Conservation (phyloP, 352 stramenopile genomes). For the Globisporangium paroecandrum region DNA sequence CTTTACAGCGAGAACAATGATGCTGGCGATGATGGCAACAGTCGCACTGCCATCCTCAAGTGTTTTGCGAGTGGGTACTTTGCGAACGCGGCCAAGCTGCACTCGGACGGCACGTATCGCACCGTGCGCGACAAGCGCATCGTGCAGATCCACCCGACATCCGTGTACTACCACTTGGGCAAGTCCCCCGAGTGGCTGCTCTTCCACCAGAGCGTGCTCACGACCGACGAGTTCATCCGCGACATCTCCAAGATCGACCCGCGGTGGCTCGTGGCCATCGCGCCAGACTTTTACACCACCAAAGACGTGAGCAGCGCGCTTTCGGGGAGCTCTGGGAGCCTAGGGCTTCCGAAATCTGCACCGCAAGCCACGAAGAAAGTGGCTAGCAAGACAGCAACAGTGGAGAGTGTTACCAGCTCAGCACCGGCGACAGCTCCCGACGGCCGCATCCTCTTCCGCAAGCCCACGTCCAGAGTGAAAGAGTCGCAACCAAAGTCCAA, state of each 20-base stretch:
- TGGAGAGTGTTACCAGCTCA: slow-evolving; percentile 6
- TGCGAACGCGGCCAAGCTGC: slow-evolving; percentile 95
- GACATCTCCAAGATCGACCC: slow-evolving; percentile 71
- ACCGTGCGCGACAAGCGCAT: slow-evolving; percentile 66
- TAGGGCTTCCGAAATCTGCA: slow-evolving; percentile 56
- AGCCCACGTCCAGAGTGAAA: slow-evolving; percentile 35
- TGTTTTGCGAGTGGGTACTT: slow-evolving; percentile 86
- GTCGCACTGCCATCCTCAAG: slow-evolving; percentile 40
- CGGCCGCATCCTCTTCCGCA: slow-evolving; percentile 73
- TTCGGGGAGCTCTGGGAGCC: slow-evolving; percentile 61
- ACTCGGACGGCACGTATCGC: slow-evolving; percentile 74
- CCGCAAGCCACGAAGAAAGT: slow-evolving; percentile 16
- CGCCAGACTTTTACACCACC: slow-evolving; percentile 71
- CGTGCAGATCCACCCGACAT: slow-evolving; percentile 76
- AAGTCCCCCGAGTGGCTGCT: slow-evolving; percentile 95
- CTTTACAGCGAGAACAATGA: background rate
- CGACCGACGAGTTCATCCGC: slow-evolving; percentile 93
- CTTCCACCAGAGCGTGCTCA: slow-evolving; percentile 98
- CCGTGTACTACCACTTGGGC: slow-evolving; percentile 67
- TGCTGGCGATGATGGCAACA: slow-evolving; percentile 22
- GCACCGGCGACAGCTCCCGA: slow-evolving; percentile 26
- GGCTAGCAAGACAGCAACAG: background rate
- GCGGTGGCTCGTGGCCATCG: slow-evolving; percentile 62
- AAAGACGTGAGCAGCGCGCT: slow-evolving; percentile 64
- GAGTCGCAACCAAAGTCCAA: slow-evolving; percentile 28